Percentiles rank a stretch among this genome's conserved stretches.
phyloP scores from a whole-genome alignment of 1,139 yeast species.

The Candida neerlandica region DNA sequence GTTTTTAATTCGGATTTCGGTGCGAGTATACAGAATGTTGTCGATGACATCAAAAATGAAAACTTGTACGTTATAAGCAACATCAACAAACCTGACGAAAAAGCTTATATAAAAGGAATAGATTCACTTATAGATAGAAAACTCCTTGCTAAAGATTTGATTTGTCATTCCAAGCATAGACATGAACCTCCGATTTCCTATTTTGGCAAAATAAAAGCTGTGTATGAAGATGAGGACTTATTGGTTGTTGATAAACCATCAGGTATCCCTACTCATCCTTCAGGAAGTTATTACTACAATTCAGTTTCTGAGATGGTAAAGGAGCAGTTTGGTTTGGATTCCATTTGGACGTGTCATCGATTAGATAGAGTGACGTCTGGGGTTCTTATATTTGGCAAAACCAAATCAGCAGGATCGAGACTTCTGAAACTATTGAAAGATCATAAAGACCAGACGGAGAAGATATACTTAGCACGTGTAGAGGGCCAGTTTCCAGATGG shows the following conservation, averaged over 20 bases:
- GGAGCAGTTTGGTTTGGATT: conserved; percentile 31
- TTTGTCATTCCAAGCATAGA: conserved; percentile 51
- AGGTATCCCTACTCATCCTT: conserved; percentile 82
- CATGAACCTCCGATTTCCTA: conserved; percentile 62
- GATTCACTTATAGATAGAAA: conserved; percentile 22
- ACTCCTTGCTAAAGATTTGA: conserved; percentile 50
- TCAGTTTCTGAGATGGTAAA: conserved; percentile 62
- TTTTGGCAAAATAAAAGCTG: conserved; percentile 34
- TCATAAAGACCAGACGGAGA: conserved; percentile 38
- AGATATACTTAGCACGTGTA: conserved; percentile 65
- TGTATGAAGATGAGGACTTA: conserved; percentile 50
- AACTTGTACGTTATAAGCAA: conserved; percentile 29
- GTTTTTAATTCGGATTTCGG: conserved; percentile 49
- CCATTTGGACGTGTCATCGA: conserved; percentile 64
- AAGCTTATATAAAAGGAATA: conserved; percentile 25
- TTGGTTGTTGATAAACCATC: conserved; percentile 72
- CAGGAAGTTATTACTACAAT: conserved; percentile 64
- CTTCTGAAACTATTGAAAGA: conserved; percentile 45
- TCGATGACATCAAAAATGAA: conserved; percentile 27
- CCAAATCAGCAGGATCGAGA: conserved; percentile 41
- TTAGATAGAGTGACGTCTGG: conserved; percentile 80
- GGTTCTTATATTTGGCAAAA: conserved; percentile 59
- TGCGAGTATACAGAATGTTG: conserved; percentile 27
- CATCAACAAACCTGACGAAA: conserved; percentile 27
- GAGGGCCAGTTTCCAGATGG: conserved; percentile 55